Evolutionary conservation across 176 grass and related monocot species (phyloP).

Genomic region (Avena sativa): DNA sequence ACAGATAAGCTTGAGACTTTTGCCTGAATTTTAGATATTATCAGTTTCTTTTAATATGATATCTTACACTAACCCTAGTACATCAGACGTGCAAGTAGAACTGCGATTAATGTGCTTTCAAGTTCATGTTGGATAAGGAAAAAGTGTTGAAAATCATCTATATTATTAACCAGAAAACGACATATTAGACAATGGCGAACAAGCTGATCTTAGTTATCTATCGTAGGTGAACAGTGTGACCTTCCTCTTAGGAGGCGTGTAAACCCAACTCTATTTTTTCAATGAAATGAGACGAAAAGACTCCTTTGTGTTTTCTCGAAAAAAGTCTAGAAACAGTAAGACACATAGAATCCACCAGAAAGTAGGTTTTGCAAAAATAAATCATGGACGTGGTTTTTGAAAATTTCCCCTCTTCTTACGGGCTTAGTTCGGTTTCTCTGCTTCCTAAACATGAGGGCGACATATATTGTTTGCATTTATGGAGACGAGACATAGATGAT

Average conservation of each 20-base stretch:
- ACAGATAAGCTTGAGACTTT: background rate
- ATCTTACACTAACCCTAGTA: background rate
- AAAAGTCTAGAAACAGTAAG: background rate
- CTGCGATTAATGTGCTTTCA: background rate
- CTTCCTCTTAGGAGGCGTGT: too few species aligned
- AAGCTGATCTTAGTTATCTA: background rate
- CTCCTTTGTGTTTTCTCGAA: too few species aligned
- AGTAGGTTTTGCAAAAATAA: constrained; percentile 8
- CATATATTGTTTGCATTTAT: constrained; percentile 7
- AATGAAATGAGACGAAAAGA: too few species aligned
- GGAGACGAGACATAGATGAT: background rate
- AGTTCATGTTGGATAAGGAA: constrained; percentile 6
- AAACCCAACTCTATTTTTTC: too few species aligned
- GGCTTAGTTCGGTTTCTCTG: background rate
- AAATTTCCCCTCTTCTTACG: background rate
- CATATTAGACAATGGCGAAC: background rate
- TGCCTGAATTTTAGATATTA: background rate
- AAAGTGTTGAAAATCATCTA: constrained; percentile 6
- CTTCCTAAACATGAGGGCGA: background rate
- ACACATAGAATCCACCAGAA: background rate
- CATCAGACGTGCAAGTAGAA: background rate
- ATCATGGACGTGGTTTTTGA: background rate
- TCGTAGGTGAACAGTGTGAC: background rate
- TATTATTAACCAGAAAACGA: background rate
- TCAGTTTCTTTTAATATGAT: background rate